phyloP scores from a whole-genome alignment of 106 monocot genomes.

The Dendrobium huoshanense region DNA sequence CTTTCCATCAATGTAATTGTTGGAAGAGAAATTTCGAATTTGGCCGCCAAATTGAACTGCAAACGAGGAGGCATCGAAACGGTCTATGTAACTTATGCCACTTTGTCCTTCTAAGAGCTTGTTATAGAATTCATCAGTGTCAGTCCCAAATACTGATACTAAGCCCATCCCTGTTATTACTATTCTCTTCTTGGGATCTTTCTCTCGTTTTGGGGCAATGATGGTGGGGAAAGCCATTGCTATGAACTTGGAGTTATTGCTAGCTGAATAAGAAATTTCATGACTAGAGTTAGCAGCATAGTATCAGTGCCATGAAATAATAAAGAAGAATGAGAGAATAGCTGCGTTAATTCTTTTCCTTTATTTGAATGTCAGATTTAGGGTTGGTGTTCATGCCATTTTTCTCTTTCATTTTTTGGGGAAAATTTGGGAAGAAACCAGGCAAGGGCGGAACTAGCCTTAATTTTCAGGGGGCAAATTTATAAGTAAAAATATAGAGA shows the following conservation, averaged over 20 bases:
- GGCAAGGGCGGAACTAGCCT: too few species aligned
- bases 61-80: constrained; percentile 64
- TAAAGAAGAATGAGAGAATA: too few species aligned
- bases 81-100: constrained; percentile 62
- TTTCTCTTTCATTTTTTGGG: too few species aligned
- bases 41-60: constrained; percentile 73
- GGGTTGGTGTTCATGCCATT: too few species aligned
- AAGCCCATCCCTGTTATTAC: constrained; percentile 82
- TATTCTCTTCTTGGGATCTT: constrained; percentile 74
- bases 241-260: neutral
- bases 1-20: constrained; percentile 81
- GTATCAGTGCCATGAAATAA: neutral
- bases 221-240: constrained; percentile 2
- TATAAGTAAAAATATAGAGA: too few species aligned
- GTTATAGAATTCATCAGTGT: constrained; percentile 57
- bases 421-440: too few species aligned
- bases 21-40: constrained; percentile 60
- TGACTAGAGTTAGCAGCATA: neutral
- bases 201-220: constrained; percentile 37
- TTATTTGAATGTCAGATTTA: too few species aligned
- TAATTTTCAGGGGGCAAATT: too few species aligned
- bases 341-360: too few species aligned
- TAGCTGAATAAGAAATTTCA: neutral
- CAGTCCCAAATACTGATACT: constrained; percentile 82
- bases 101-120: constrained; percentile 63